Evolutionary conservation across 441 rosid genomes (phyloP).

Genomic region (Hura crepitans): DNA sequence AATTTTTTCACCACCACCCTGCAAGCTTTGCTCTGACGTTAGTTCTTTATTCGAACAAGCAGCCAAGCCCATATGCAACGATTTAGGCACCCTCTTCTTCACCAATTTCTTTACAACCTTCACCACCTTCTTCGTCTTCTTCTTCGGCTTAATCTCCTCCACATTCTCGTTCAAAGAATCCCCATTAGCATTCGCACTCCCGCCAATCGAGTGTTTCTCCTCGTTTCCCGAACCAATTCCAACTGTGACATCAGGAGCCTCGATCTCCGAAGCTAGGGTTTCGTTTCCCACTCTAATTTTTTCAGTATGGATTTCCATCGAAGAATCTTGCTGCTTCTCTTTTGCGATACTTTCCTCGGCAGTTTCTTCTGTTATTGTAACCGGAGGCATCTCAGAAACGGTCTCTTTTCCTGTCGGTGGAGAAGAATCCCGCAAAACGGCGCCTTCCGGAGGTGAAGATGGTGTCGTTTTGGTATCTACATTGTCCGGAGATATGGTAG

Average conservation of each 20-base stretch:
- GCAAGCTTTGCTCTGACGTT: neutral
- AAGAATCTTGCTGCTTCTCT: neutral
- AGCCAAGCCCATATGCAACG: slow-evolving; percentile 1
- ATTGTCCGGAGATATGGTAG: neutral
- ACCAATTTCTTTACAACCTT: slow-evolving; percentile 28
- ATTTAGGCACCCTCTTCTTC: slow-evolving; percentile 23
- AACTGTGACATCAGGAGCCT: neutral
- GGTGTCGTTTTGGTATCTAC: neutral
- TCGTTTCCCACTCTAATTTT: slow-evolving; percentile 1
- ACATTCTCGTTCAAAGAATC: neutral
- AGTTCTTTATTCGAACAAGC: neutral
- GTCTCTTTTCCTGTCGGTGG: neutral
- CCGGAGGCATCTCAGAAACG: neutral
- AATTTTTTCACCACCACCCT: slow-evolving; percentile 12
- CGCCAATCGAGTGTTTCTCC: neutral
- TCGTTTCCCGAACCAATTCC: neutral
- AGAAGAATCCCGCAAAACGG: neutral
- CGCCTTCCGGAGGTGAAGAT: neutral
- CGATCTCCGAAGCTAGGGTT: slow-evolving; percentile 13
- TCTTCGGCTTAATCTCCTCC: slow-evolving; percentile 5
- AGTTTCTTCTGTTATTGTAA: neutral
- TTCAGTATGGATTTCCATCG: neutral
- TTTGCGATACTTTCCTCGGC: neutral
- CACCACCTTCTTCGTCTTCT: slow-evolving; percentile 20
- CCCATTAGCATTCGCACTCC: neutral